Percentiles rank a stretch among this genome's conserved stretches.
Conservation (phyloP, 2,329 filamentous ascomycete genomes). For the Cordyceps fumosorosea region DNA sequence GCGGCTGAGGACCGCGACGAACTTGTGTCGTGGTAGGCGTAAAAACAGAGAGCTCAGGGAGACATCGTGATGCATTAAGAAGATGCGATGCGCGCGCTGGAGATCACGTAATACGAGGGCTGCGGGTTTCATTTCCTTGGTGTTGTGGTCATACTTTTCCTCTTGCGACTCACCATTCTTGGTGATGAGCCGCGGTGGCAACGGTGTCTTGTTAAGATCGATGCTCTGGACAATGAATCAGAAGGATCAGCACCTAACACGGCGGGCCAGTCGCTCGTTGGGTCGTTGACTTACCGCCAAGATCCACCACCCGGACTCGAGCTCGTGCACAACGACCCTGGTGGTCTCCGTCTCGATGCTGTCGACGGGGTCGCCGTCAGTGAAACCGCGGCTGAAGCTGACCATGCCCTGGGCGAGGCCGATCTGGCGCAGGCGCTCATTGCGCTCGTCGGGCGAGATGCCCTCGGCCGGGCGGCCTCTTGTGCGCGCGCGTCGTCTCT, state of each 20-base stretch:
- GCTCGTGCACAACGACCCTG: slow-evolving; percentile 75
- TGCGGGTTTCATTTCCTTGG: slow-evolving; percentile 81
- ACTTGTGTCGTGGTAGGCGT: slow-evolving; percentile 57
- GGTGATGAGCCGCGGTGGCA: slow-evolving; percentile 48
- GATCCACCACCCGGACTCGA: slow-evolving; percentile 94
- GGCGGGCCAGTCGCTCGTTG: not conserved
- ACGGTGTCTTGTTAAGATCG: slow-evolving; percentile 65
- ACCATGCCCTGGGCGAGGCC: slow-evolving; percentile 96
- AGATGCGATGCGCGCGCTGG: slow-evolving; percentile 72
- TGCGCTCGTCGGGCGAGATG: slow-evolving; percentile 59
- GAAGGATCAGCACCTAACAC: not conserved
- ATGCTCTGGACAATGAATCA: slow-evolving; percentile 38
- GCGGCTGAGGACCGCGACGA: slow-evolving; percentile 64
- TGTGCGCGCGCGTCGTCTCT: slow-evolving; percentile 29
- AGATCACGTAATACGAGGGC: slow-evolving; percentile 74
- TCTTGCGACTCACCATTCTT: slow-evolving; percentile 34
- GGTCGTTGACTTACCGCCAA: slow-evolving; percentile 58
- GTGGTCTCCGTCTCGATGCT: slow-evolving; percentile 87
- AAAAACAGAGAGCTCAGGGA: slow-evolving; percentile 65
- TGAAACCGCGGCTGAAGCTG: slow-evolving; percentile 84
- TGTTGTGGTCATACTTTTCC: slow-evolving; percentile 68
- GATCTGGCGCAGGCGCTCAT: slow-evolving; percentile 85
- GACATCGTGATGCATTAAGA: slow-evolving; percentile 79
- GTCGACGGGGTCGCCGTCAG: slow-evolving; percentile 68
- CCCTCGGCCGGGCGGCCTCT: slow-evolving; percentile 34